Conservation (phyloP, 345 rosid species). For the Physaria fendleri region DNA sequence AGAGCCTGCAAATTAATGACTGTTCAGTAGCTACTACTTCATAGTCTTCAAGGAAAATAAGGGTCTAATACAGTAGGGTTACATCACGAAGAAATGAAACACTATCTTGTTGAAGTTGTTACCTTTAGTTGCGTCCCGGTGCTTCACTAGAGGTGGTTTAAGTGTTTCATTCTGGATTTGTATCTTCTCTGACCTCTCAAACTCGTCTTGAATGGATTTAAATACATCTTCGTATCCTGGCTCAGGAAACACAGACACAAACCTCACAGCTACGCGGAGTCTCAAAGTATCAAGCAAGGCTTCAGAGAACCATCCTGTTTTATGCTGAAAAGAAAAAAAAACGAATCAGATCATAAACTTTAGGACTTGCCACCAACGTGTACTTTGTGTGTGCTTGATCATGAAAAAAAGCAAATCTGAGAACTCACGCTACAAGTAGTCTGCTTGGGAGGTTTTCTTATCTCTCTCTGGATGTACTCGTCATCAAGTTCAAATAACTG, state of each 20-base stretch:
- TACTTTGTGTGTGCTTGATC: background rate
- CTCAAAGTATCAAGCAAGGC: conserved; percentile 64
- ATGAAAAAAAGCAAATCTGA: conserved; percentile 1
- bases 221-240: conserved; percentile 60
- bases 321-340: conserved; percentile 38
- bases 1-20: conserved; percentile 26
- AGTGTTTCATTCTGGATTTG: conserved; percentile 40
- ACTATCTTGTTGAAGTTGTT: background rate
- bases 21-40: background rate
- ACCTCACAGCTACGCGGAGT: conserved; percentile 68
- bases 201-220: conserved; percentile 61
- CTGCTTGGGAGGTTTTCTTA: conserved; percentile 67
- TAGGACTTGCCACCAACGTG: background rate
- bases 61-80: background rate
- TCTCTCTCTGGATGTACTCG: conserved; percentile 83
- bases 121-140: conserved; percentile 48
- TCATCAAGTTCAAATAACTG: conserved; percentile 86
- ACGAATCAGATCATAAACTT: background rate
- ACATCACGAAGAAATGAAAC: background rate
- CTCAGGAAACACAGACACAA: conserved; percentile 66
- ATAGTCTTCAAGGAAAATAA: background rate
- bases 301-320: conserved; percentile 87
- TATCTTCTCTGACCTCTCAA: conserved; percentile 66
- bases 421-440: conserved; percentile 65
- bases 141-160: conserved; percentile 45